These are phyloP conservation scores for Paxillus rubicundulus DNA, from an alignment of 768 basidiomycete species.

Conservation along the genomic window DNA sequence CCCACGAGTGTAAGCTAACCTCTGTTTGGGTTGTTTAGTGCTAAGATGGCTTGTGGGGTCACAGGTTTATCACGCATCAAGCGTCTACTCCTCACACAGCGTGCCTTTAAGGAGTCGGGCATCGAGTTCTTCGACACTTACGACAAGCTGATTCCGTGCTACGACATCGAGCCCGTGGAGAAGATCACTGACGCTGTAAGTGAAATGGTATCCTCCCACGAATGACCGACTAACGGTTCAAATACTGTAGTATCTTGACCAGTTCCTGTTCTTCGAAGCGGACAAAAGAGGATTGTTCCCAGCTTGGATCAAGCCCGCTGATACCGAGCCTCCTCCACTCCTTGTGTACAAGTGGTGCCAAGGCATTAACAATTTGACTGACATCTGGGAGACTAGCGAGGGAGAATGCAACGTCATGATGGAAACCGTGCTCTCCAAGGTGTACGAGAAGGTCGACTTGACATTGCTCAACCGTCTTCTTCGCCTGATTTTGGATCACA, in stretches of 20 bases:
- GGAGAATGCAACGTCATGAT: conserved; percentile 98
- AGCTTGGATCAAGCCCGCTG: conserved; percentile 98
- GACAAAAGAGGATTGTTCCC: conserved; percentile 99
- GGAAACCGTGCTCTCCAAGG: conserved; percentile 97
- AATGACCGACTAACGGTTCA: conserved; percentile 12
- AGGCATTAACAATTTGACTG: conserved; percentile 97
- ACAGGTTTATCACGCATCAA: conserved; percentile 93
- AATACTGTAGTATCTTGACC: conserved; percentile 75
- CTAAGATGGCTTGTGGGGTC: conserved; percentile 3
- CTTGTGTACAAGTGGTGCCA: conserved; percentile 99
- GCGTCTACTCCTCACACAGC: conserved; percentile 91
- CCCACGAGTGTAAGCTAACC: conserved; percentile 79
- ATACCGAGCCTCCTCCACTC: conserved; percentile 94
- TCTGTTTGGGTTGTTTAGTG: not conserved
- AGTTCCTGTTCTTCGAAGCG: conserved; percentile 98
- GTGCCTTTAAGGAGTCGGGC: conserved; percentile 97
- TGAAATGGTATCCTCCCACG: conserved; percentile 8
- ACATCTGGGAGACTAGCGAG: conserved; percentile 97
- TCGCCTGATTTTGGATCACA: conserved; percentile 96
- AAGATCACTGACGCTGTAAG: conserved; percentile 97
- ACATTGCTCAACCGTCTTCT: conserved; percentile 94
- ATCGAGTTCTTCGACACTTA: conserved; percentile 98
- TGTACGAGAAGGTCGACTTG: conserved; percentile 98
- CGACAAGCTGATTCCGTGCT: conserved; percentile 97
- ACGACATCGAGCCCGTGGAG: conserved; percentile 99